phyloP scores from a whole-genome alignment of 768 basidiomycete genomes.

The Candolleomyces aberdarensis region DNA sequence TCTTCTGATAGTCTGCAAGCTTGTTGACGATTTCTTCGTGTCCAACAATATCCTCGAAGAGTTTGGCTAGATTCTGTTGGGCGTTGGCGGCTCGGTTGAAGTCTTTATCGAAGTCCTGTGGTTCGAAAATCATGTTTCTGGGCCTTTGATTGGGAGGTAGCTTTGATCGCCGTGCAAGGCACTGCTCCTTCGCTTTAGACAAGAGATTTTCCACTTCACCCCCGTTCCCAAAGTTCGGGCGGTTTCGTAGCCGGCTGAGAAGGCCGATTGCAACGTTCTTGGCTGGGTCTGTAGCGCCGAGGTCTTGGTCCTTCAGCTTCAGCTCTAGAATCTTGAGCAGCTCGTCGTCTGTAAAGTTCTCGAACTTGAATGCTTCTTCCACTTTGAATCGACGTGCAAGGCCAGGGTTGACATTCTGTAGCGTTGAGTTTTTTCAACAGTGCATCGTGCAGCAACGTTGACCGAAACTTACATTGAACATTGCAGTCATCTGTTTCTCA shows the following conservation, averaged over 20 bases:
- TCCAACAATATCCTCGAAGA: slow-evolving; percentile 65
- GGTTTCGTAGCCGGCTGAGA: slow-evolving; percentile 37
- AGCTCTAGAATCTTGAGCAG: slow-evolving; percentile 48
- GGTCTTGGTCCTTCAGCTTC: slow-evolving; percentile 57
- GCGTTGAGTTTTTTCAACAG: neutral
- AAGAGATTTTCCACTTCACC: slow-evolving; percentile 65
- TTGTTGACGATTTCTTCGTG: slow-evolving; percentile 50
- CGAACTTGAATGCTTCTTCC: slow-evolving; percentile 66
- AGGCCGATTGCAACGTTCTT: slow-evolving; percentile 54
- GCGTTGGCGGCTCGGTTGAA: slow-evolving; percentile 49
- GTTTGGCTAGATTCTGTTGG: slow-evolving; percentile 44
- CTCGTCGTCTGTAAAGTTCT: slow-evolving; percentile 57
- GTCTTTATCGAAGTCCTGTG: slow-evolving; percentile 64
- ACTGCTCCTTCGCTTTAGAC: slow-evolving; percentile 44
- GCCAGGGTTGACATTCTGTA: slow-evolving; percentile 68
- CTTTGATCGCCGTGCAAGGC: slow-evolving; percentile 34
- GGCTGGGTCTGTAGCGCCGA: slow-evolving; percentile 52
- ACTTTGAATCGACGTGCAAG: slow-evolving; percentile 64
- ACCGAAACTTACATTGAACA: slow-evolving; percentile 58
- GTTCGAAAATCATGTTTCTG: slow-evolving; percentile 48
- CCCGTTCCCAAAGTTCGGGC: slow-evolving; percentile 64
- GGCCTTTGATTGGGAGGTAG: slow-evolving; percentile 20
- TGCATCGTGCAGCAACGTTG: neutral
- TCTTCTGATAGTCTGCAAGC: slow-evolving; percentile 49
- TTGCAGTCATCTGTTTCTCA: slow-evolving; percentile 63